Conservation (phyloP, 202 grass and related monocot species). For the Dendrocalamus latiflorus region DNA sequence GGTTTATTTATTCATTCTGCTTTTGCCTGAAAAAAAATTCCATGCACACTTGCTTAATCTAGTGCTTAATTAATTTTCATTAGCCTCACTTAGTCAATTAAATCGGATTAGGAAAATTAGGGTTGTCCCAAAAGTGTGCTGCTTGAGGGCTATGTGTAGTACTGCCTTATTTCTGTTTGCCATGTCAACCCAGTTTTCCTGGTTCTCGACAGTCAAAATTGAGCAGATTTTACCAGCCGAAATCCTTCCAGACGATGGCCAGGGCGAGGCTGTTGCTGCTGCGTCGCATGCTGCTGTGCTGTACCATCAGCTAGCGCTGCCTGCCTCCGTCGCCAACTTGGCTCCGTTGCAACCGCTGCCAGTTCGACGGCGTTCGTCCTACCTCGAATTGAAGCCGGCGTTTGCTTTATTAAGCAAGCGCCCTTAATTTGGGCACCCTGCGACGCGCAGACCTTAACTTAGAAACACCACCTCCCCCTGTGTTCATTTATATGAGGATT, state of each 20-base stretch:
- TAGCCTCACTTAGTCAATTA: too few species aligned
- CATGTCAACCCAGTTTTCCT: background rate
- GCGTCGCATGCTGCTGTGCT: too few species aligned
- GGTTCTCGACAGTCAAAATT: background rate
- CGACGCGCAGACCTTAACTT: background rate
- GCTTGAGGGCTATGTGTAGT: constrained; percentile 59
- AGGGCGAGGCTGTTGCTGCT: background rate
- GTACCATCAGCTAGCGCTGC: background rate
- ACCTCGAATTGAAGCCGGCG: background rate
- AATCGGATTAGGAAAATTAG: too few species aligned
- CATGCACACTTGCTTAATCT: too few species aligned
- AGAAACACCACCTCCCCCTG: background rate
- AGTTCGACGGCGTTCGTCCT: background rate
- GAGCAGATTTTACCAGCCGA: background rate
- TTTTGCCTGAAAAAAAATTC: too few species aligned
- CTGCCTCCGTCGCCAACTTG: background rate
- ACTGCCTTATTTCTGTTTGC: background rate
- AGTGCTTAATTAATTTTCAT: too few species aligned
- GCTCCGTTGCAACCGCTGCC: background rate
- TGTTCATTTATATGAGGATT: constrained; percentile 1
- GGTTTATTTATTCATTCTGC: too few species aligned
- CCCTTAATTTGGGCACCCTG: background rate
- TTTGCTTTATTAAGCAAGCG: constrained; percentile 11
- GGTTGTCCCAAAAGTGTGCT: constrained; percentile 45
- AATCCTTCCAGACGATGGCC: background rate